A percentile compares a stretch with the other conserved stretches of the same genome.
phyloP scores from a whole-genome alignment of 2,329 filamentous ascomycete species.

The Apiospora aurea region DNA sequence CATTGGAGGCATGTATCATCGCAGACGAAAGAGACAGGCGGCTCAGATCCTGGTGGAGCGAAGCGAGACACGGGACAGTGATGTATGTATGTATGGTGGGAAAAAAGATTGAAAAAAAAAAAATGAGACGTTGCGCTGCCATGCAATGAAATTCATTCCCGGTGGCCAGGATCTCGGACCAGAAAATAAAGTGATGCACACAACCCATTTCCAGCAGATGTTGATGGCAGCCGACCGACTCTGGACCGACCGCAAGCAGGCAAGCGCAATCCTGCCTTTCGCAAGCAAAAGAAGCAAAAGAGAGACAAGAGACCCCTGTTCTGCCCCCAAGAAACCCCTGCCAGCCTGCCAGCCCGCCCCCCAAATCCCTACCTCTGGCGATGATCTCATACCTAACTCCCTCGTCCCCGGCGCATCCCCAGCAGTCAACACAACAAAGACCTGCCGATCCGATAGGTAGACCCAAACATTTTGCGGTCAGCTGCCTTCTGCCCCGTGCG shows the following conservation, averaged over 20 bases:
- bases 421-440: background rate
- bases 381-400: slow-evolving; percentile 1
- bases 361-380: background rate
- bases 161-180: background rate
- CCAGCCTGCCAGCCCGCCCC: background rate
- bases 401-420: background rate
- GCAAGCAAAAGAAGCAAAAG: background rate
- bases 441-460: slow-evolving; percentile 2
- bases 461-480: background rate
- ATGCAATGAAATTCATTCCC: background rate
- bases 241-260: background rate
- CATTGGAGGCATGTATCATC: background rate
- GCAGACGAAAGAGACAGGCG: background rate
- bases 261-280: slow-evolving; percentile 4
- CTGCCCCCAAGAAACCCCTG: background rate
- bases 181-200: slow-evolving; percentile 3
- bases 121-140: background rate
- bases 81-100: too few species aligned
- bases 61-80: background rate
- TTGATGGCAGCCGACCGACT: background rate
- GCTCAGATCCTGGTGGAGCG: background rate
- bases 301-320: background rate
- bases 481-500: background rate
- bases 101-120: background rate
- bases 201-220: background rate